Evolutionary conservation across 331 rosid species (phyloP).

Genomic region (Malus hybrid): DNA sequence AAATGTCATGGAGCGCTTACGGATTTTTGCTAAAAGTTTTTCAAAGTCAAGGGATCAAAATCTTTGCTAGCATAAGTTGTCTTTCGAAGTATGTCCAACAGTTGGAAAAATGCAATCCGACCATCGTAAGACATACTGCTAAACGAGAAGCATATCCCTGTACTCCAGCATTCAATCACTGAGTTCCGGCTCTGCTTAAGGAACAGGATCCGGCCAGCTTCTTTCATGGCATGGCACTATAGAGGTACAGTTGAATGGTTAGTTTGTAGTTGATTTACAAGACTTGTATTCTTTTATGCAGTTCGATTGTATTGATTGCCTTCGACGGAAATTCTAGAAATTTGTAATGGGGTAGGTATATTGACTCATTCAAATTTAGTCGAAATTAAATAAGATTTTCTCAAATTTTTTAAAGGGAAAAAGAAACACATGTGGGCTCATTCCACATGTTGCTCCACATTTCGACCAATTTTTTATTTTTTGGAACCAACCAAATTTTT

Average conservation of each 20-base stretch:
- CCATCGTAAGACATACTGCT: neutral
- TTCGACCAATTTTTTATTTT: neutral
- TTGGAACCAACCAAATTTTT: no score
- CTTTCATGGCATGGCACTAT: neutral
- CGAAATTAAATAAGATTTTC: no score
- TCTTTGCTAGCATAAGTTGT: neutral
- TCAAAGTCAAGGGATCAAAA: neutral
- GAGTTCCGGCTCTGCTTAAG: neutral
- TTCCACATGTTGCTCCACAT: neutral
- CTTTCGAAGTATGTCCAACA: neutral
- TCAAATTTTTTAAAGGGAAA: neutral
- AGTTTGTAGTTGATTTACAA: neutral
- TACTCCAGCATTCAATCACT: neutral
- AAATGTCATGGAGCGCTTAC: constrained; percentile 57
- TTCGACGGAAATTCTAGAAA: no score
- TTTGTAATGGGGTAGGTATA: no score
- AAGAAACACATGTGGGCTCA: neutral
- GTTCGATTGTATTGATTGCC: neutral
- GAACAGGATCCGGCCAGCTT: neutral
- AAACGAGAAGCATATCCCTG: neutral
- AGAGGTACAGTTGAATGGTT: neutral
- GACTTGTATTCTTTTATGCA: neutral
- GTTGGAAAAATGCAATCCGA: neutral
- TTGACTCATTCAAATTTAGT: no score
- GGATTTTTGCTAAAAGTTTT: constrained; percentile 34